A percentile compares a stretch with the other conserved stretches of the same genome.
These are phyloP conservation scores for Trifolium repens DNA, from an alignment of 306 rosid species.

Conservation along the genomic window DNA sequence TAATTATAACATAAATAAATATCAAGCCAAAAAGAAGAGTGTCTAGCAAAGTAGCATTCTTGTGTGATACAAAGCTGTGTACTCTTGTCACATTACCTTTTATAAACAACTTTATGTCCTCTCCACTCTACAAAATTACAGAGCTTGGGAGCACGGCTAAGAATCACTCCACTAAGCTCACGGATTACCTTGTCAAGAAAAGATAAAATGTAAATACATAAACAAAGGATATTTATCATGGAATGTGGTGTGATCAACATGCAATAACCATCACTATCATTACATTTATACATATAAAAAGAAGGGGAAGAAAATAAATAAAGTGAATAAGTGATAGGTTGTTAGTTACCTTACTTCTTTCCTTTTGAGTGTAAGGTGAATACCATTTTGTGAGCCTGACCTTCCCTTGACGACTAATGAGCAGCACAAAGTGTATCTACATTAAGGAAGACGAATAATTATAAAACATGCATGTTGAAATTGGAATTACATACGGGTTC, in stretches of 20 bases:
- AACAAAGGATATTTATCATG: constrained; percentile 3
- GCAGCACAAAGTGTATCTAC: constrained; percentile 89
- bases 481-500: not conserved
- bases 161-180: constrained; percentile 87
- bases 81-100: constrained; percentile 57
- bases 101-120: constrained; percentile 90
- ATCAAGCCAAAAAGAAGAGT: constrained; percentile 10
- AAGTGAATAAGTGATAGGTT: not conserved
- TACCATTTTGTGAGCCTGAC: constrained; percentile 96
- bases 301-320: not conserved
- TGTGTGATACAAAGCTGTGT: constrained; percentile 1
- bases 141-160: constrained; percentile 85
- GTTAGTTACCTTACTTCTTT: constrained; percentile 72
- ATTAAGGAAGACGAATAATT: constrained; percentile 19
- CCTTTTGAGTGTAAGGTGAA: constrained; percentile 91
- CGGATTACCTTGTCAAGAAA: constrained; percentile 59
- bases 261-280: constrained; percentile 3
- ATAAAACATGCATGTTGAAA: constrained; percentile 31
- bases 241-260: constrained; percentile 14
- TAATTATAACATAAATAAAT: not conserved
- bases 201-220: constrained; percentile 25
- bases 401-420: constrained; percentile 94
- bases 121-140: constrained; percentile 97
- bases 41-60: constrained; percentile 8
- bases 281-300: not conserved